Conservation (phyloP, 2,329 filamentous ascomycete species). For the Trichoderma sp. region DNA sequence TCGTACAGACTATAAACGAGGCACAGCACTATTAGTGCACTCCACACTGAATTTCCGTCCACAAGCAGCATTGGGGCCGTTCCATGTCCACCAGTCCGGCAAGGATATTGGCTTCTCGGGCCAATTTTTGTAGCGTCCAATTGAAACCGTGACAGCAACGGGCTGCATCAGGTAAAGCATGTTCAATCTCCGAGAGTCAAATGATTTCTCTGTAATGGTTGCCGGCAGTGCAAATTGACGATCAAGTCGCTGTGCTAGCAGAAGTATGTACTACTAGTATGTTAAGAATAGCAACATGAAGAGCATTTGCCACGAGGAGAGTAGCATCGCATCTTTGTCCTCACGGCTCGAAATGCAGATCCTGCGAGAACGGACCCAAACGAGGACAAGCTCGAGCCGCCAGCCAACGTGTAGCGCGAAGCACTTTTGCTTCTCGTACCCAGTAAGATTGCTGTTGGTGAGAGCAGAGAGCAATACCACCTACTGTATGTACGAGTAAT, state of each 20-base stretch:
- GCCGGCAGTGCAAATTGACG: conserved; percentile 11
- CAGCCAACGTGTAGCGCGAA: neutral
- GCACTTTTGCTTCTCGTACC: neutral
- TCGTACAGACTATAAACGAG: neutral
- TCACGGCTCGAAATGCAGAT: neutral
- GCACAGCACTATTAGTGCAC: conserved; percentile 4
- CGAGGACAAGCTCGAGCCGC: neutral
- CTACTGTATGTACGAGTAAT: neutral
- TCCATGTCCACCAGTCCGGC: neutral
- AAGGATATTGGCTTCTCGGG: conserved; percentile 8
- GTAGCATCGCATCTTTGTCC: neutral
- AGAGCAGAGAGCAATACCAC: neutral
- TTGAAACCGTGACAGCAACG: neutral
- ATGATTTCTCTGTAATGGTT: neutral
- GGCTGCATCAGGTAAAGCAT: conserved; percentile 16
- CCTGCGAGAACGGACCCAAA: neutral
- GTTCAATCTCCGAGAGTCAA: conserved; percentile 14
- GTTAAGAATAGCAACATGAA: neutral
- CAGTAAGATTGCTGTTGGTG: neutral
- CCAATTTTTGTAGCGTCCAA: conserved; percentile 6
- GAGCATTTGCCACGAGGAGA: neutral
- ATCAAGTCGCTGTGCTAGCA: neutral
- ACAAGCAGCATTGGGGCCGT: conserved; percentile 13
- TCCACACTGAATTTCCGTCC: conserved; percentile 1
- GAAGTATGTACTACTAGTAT: neutral